phyloP scores from a whole-genome alignment of 2,329 filamentous ascomycete species.

The Amphichorda felina region DNA sequence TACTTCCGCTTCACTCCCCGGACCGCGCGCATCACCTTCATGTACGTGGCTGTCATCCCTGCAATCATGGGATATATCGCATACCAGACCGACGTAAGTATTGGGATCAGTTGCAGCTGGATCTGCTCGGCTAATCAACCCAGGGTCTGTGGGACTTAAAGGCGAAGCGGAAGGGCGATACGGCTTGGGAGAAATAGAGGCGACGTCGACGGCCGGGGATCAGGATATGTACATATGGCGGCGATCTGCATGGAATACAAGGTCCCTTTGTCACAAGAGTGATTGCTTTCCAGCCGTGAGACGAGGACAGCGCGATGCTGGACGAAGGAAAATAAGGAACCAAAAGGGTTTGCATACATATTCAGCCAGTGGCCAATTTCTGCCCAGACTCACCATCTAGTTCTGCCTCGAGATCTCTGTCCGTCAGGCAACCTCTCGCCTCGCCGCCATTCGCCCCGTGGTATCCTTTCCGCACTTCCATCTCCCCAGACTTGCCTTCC shows the following conservation, averaged over 20 bases:
- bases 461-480: conserved; percentile 22
- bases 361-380: no score
- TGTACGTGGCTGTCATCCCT: conserved; percentile 67
- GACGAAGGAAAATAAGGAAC: no score
- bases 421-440: conserved; percentile 50
- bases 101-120: background rate
- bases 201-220: conserved; percentile 4
- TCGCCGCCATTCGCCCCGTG: conserved; percentile 53
- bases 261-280: conserved; percentile 6
- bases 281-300: background rate
- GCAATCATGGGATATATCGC: conserved; percentile 56
- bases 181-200: conserved; percentile 63
- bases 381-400: no score
- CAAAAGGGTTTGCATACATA: no score
- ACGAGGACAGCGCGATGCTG: no score
- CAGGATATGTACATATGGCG: conserved; percentile 28
- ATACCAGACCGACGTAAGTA: conserved; percentile 76
- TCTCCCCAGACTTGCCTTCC: conserved; percentile 26
- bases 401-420: conserved; percentile 17
- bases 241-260: conserved; percentile 15
- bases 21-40: conserved; percentile 68
- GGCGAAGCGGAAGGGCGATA: conserved; percentile 80
- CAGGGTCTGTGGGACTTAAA: conserved; percentile 81
- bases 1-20: conserved; percentile 90
- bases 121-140: background rate